A percentile compares a stretch with the other conserved stretches of the same genome.
phyloP scores from a whole-genome alignment of 352 stramenopile genomes.

The Globisporangium middletonii region DNA sequence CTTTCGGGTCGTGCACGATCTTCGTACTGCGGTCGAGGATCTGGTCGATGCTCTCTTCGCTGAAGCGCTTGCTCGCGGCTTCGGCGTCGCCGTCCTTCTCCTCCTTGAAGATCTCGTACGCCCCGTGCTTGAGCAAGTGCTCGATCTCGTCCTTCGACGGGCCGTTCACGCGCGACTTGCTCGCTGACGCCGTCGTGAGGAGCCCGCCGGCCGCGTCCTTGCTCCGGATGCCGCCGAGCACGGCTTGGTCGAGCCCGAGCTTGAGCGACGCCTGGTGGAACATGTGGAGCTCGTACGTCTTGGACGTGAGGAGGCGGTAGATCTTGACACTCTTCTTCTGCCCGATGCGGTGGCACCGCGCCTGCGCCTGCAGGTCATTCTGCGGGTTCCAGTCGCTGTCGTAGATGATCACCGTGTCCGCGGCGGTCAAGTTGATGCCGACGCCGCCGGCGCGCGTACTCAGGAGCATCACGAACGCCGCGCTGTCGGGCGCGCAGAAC shows the following conservation, averaged over 20 bases:
- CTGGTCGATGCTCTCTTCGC: constrained; percentile 97
- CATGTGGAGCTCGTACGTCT: constrained; percentile 94
- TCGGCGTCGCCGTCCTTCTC: constrained; percentile 88
- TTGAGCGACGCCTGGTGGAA: constrained; percentile 91
- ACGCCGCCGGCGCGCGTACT: constrained; percentile 96
- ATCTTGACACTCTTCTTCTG: constrained; percentile 93
- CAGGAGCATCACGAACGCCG: constrained; percentile 96
- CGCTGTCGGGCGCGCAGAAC: constrained; percentile 67
- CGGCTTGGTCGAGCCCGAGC: constrained; percentile 88
- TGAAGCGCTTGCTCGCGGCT: constrained; percentile 93
- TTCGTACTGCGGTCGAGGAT: constrained; percentile 92
- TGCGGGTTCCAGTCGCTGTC: constrained; percentile 99
- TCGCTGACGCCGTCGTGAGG: constrained; percentile 15
- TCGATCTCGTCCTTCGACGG: constrained; percentile 91
- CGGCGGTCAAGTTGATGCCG: constrained; percentile 96
- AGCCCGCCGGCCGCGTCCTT: constrained; percentile 23
- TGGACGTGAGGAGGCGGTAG: constrained; percentile 87
- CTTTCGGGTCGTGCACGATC: constrained; percentile 83
- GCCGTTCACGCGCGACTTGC: constrained; percentile 38
- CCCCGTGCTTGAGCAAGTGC: constrained; percentile 89
- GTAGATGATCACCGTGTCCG: constrained; percentile 92
- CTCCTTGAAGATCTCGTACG: constrained; percentile 93
- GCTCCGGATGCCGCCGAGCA: constrained; percentile 85
- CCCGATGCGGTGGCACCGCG: constrained; percentile 90
- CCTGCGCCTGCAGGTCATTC: constrained; percentile 91